Conservation (phyloP, 2,329 filamentous ascomycete genomes). For the Arthroderma sp. region DNA sequence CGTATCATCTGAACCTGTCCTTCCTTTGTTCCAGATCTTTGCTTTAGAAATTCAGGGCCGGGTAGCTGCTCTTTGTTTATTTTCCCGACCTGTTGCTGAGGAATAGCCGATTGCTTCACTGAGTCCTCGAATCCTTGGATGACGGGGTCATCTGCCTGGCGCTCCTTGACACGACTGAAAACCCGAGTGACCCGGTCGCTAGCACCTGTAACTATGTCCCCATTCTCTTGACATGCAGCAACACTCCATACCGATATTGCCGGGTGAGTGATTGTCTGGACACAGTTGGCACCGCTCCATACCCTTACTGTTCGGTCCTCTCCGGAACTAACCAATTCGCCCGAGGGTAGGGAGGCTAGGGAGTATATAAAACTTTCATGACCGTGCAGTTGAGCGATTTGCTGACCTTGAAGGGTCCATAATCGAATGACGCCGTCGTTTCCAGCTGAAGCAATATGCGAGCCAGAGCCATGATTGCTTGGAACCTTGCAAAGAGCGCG, state of each 20-base stretch:
- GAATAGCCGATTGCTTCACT: conserved; percentile 72
- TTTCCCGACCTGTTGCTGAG: conserved; percentile 66
- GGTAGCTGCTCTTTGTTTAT: conserved; percentile 89
- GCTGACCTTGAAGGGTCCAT: conserved; percentile 68
- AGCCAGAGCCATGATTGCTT: conserved; percentile 59
- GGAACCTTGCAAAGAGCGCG: conserved; percentile 79
- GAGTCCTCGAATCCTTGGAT: conserved; percentile 67
- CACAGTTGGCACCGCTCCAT: conserved; percentile 69
- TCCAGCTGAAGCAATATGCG: conserved; percentile 86
- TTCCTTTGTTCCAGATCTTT: conserved; percentile 82
- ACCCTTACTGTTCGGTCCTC: conserved; percentile 89
- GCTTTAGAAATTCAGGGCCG: conserved; percentile 70
- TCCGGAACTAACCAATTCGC: conserved; percentile 78
- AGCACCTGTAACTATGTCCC: conserved; percentile 86
- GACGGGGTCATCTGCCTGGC: conserved; percentile 54
- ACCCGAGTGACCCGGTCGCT: conserved; percentile 78
- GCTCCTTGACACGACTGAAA: conserved; percentile 60
- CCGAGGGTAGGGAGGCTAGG: conserved; percentile 60
- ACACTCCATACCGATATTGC: conserved; percentile 95
- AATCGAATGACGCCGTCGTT: conserved; percentile 83
- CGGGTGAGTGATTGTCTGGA: conserved; percentile 93
- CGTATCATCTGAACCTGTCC: conserved; percentile 89
- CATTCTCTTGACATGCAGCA: conserved; percentile 64
- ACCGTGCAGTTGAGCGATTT: conserved; percentile 65
- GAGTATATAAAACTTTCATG: conserved; percentile 95